Evolutionary conservation across 192 early-diverging fungal genomes (phyloP).

Genomic region (Backusella tuberculispora): DNA sequence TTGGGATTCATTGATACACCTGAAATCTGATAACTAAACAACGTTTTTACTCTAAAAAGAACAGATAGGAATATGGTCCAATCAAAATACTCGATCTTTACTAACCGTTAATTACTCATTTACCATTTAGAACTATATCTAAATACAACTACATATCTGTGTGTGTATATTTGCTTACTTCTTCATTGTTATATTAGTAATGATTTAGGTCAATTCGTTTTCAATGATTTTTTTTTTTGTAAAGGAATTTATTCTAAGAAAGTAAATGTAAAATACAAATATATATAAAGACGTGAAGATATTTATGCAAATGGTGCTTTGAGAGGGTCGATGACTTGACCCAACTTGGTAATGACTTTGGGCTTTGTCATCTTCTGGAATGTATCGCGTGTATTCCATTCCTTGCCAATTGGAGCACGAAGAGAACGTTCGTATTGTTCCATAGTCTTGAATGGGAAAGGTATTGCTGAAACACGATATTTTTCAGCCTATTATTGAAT

Average conservation of each 20-base stretch:
- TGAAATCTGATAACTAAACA: background rate
- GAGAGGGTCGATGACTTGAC: constrained; percentile 87
- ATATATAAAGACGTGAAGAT: constrained; percentile 3
- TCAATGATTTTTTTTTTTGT: background rate
- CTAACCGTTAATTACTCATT: background rate
- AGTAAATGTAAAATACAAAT: background rate
- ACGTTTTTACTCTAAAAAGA: background rate
- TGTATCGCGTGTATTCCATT: constrained; percentile 89
- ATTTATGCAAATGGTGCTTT: constrained; percentile 62
- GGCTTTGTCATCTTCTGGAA: constrained; percentile 81
- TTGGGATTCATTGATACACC: background rate
- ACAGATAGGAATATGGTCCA: background rate
- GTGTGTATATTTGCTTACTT: no score
- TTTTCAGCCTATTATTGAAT: constrained; percentile 57
- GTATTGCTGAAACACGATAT: constrained; percentile 74
- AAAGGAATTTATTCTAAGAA: constrained; percentile 3
- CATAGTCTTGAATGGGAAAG: constrained; percentile 80
- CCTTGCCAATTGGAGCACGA: constrained; percentile 87
- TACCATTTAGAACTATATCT: background rate
- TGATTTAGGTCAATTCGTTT: background rate
- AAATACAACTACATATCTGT: no score
- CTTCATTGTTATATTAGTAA: background rate
- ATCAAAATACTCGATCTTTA: background rate
- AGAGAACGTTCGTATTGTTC: constrained; percentile 92
- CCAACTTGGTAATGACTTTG: constrained; percentile 80